Conservation (phyloP, 441 rosid genomes). For the Omphalea diandra region DNA sequence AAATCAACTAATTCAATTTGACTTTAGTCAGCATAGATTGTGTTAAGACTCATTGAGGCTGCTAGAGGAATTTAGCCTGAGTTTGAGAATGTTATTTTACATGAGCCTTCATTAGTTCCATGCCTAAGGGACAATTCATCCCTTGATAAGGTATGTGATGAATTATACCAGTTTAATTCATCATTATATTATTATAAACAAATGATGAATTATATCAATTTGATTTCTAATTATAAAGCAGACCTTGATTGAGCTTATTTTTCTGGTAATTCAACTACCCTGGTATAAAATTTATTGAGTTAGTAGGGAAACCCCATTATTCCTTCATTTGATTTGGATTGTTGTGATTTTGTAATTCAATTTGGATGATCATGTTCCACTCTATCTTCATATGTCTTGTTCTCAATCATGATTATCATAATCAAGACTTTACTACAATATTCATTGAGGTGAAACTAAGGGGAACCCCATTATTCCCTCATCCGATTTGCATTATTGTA, state of each 20-base stretch:
- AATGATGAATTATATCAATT: no score
- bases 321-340: conserved; percentile 83
- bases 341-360: conserved; percentile 78
- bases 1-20: conserved; percentile 43
- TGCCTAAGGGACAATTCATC: conserved; percentile 85
- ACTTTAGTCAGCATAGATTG: conserved; percentile 71
- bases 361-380: conserved; percentile 64
- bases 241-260: conserved; percentile 66
- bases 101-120: conserved; percentile 51
- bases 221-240: conserved; percentile 78
- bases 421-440: no score
- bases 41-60: conserved; percentile 73
- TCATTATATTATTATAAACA: no score
- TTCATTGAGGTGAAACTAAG: no score
- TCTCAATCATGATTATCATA: no score
- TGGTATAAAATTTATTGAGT: conserved; percentile 62
- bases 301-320: conserved; percentile 63
- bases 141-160: conserved; percentile 86
- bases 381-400: no score
- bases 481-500: conserved; percentile 86
- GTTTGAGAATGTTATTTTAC: conserved; percentile 73
- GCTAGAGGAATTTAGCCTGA: conserved; percentile 77
- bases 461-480: conserved; percentile 63
- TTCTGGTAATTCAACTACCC: conserved; percentile 56
- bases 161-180: conserved; percentile 82